Base-by-base conservation (phyloP, 257 asterid species). In the Thymus quinquecostatus region DNA sequence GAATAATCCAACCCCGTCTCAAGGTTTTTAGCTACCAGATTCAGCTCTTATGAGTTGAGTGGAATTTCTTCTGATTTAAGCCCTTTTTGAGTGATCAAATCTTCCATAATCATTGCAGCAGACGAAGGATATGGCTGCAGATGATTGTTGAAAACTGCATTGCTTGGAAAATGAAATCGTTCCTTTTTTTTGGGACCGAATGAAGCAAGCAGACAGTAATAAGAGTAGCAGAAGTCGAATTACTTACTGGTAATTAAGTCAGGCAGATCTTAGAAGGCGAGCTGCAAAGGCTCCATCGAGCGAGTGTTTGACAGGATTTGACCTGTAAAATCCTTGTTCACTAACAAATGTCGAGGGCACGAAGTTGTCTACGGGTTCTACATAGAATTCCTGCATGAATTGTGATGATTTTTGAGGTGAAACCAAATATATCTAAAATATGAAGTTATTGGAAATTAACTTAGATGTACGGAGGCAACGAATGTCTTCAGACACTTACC, bases 261-360 rank as follows among this genome's bases (percentile, higher is more conserved):
- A 81, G 58, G 50, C 56, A 29, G 85, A 86, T 75, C 82, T 82
- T 60, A 86, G 10, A 56, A 93, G 96, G 27, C 98, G 97, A 80
- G 98, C 98, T 72, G 97, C 98, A 76, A 93, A 93, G 80, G 97
- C 97, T 75, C 98, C 98, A 54, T 93, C 98, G 43, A 87, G 72
- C 41, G 86, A 85, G 86, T 93, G 93, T 72, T 83, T 88, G 60
- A 84, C 86, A 49, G 98, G 98, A 79, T 79, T 85, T 5, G 97
- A 87, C 75, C 82, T 75, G 53, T 86, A 93, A 74, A 87, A 87
- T 56, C 98, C 97, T 41, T 68, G 80, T 64, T 41, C 71, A 0
- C 86, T 88, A 7, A 83, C 86, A 80, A 93, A 93, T 64, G 48
- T 50, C 7, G 82, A 65, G 10, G 96, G 70, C 59, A 93, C 89